Evolutionary conservation across 2,329 filamentous ascomycete species (phyloP), one percentile per base, ranked within the genome.

Genomic region (Fusarium pseudograminearum): DNA sequence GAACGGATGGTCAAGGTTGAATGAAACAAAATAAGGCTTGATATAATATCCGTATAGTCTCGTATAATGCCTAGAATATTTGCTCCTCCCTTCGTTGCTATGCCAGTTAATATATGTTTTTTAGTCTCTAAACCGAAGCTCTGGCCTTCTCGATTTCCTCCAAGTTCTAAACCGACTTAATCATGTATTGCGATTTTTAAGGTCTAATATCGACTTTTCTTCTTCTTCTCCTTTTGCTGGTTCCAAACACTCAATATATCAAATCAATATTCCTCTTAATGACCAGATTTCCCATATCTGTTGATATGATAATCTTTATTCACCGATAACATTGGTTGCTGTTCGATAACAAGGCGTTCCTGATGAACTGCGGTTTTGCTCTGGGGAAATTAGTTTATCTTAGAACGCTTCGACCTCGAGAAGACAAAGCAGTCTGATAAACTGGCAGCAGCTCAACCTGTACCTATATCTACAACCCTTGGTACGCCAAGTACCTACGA

Each of bases 21-120:
- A 61, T 53, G 38, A 44, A 61, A 42, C 42, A 47, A 33, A 53
- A 60, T 31, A 47, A 31, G 40, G 30, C 33, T 57, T 64, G 33
- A 20, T 40, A n/a, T 15, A 18, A 36, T 36, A 36, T 36, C 16
- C 16, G 38, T 22, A n/a, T 22, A 18, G 54, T 33, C 15, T 26
- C 40, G 10, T 14, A 42, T n/a, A 30, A 34, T 50, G 31, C 36
- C 33, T 9, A 28, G 7, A 12, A 12, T 14, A 20, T 41, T 52
- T 41, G 14, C 34, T 34, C 24, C 15, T 26, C 12, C 31, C 12
- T 28, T 50, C 8, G 18, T 31, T 22, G 15, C 38, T 11, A 56
- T 31, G 44, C 24, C 18, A 28, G n/a, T 41, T 15, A 16, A 24
- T 11, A 16, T 16, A 12, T 30, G 9, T 30, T 5, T 10, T 28